Evolutionary conservation across 2,329 filamentous ascomycete genomes (phyloP).

Genomic region (Alternaria incomplexa): DNA sequence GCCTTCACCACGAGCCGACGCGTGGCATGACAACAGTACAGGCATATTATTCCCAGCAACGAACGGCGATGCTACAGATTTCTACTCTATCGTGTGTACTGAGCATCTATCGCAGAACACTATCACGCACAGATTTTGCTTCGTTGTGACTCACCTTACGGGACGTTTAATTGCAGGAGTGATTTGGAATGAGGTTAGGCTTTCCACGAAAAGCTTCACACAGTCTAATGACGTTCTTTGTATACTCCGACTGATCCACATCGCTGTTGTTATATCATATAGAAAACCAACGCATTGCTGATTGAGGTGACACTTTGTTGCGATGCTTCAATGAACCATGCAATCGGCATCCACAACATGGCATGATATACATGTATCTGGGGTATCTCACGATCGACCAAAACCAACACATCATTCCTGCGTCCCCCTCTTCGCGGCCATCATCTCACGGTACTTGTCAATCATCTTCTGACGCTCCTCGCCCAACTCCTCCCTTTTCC

Average conservation of each 20-base stretch:
- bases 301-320: accelerated
- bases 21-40: background rate
- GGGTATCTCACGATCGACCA: background rate
- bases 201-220: background rate
- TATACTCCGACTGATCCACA: background rate
- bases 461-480: conserved; percentile 73
- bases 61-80: too few species aligned
- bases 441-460: conserved; percentile 73
- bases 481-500: conserved; percentile 75
- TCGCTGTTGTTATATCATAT: background rate
- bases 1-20: background rate
- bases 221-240: background rate
- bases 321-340: background rate
- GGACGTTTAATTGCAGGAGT: too few species aligned
- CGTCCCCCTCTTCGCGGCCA: conserved; percentile 52
- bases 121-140: too few species aligned
- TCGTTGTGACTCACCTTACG: too few species aligned
- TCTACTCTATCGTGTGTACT: too few species aligned
- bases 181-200: background rate
- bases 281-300: background rate
- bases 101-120: too few species aligned
- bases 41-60: background rate
- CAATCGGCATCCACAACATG: accelerated
- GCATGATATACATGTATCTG: background rate
- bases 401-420: background rate